These are phyloP conservation scores for Zygoascus sp. DNA, from an alignment of 1,139 yeast genomes.

Conservation along the genomic window DNA sequence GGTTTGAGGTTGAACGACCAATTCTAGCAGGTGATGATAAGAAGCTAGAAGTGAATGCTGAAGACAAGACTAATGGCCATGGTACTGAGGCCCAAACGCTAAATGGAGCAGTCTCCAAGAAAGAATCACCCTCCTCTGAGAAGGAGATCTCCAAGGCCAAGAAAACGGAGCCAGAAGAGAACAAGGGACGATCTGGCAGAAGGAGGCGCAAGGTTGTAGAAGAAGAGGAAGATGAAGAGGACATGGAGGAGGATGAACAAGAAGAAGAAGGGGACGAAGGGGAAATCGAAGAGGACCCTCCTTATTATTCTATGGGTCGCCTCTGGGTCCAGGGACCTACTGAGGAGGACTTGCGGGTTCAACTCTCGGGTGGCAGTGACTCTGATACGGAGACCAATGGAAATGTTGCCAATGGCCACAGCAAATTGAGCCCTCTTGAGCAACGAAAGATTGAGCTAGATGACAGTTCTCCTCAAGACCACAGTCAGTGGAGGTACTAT, in stretches of 20 bases:
- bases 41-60: too few species aligned
- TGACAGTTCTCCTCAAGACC: slow-evolving; percentile 57
- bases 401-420: slow-evolving; percentile 22
- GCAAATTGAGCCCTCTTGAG: slow-evolving; percentile 25
- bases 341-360: slow-evolving; percentile 50
- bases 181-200: slow-evolving; percentile 8
- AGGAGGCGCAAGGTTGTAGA: slow-evolving; percentile 21
- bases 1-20: slow-evolving; percentile 80
- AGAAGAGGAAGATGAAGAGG: slow-evolving; percentile 29
- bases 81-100: too few species aligned
- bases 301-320: slow-evolving; percentile 77
- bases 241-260: slow-evolving; percentile 44
- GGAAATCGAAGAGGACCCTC: slow-evolving; percentile 32
- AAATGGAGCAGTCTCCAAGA: too few species aligned
- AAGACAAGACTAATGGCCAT: too few species aligned
- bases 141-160: too few species aligned
- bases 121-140: too few species aligned
- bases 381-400: slow-evolving; percentile 11
- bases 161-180: slow-evolving; percentile 11
- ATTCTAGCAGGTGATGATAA: slow-evolving; percentile 32
- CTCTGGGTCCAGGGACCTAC: slow-evolving; percentile 94
- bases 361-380: slow-evolving; percentile 29
- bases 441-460: slow-evolving; percentile 58
- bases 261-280: slow-evolving; percentile 34
- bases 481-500: slow-evolving; percentile 65